A percentile compares a stretch with the other conserved stretches of the same genome.
Conservation (phyloP, 2,329 filamentous ascomycete genomes). For the Eurotiales sp. region DNA sequence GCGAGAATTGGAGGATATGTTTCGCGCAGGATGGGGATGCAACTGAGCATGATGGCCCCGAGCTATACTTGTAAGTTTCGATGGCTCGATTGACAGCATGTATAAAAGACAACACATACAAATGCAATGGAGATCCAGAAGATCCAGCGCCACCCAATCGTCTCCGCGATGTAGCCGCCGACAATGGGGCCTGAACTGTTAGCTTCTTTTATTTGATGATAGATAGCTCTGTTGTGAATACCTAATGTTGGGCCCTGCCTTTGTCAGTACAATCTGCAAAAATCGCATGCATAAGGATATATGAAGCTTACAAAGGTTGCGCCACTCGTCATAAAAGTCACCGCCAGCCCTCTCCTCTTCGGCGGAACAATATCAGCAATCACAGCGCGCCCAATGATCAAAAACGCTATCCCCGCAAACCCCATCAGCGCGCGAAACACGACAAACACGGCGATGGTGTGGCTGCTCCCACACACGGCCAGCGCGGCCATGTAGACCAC, state of each 20-base stretch:
- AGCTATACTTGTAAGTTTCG: not conserved
- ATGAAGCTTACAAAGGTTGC: not conserved
- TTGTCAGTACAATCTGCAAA: conserved; percentile 51
- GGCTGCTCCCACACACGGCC: conserved; percentile 17
- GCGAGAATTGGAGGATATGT: conserved; percentile 4
- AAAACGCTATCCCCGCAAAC: not conserved
- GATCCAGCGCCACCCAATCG: conserved; percentile 69
- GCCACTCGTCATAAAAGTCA: conserved; percentile 6
- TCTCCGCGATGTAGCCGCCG: conserved; percentile 63
- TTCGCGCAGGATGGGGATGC: conserved; percentile 52
- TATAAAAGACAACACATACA: conserved; percentile 55
- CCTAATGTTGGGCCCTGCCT: conserved; percentile 2
- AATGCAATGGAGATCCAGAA: conserved; percentile 64
- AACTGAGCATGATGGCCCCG: not conserved
- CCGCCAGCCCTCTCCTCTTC: not conserved
- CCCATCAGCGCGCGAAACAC: conserved; percentile 1
- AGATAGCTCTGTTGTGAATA: too few relatives aligned
- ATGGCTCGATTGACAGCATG: conserved; percentile 27
- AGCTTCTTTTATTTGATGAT: too few relatives aligned
- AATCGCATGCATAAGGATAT: too few relatives aligned
- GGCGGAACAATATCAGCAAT: not conserved
- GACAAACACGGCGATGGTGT: conserved; percentile 14
- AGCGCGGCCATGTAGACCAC: conserved; percentile 13
- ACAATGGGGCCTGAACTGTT: conserved; percentile 57
- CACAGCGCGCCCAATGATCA: not conserved